These are phyloP conservation scores for Tagetes patula DNA, from an alignment of 129 eudicot genomes.

Conservation along the genomic window DNA sequence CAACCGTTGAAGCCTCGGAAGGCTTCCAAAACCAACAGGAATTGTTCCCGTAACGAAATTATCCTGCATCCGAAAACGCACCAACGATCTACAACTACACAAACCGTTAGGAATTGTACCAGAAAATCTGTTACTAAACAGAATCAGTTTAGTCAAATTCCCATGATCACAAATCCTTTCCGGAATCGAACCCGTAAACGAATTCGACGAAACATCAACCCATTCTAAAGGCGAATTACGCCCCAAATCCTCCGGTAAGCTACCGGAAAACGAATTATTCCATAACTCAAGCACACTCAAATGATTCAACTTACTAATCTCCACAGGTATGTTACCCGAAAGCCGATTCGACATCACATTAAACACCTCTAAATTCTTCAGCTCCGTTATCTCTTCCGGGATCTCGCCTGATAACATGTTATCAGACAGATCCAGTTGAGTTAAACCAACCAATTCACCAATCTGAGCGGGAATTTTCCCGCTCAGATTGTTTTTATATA, in stretches of 20 bases:
- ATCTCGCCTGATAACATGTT: slow-evolving; percentile 77
- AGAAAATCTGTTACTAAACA: slow-evolving; percentile 64
- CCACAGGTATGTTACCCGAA: slow-evolving; percentile 56
- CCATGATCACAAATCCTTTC: slow-evolving; percentile 57
- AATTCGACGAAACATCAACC: slow-evolving; percentile 84
- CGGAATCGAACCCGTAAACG: slow-evolving; percentile 71
- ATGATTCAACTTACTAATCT: slow-evolving; percentile 43
- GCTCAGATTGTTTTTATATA: slow-evolving; percentile 63
- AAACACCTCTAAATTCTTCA: slow-evolving; percentile 67
- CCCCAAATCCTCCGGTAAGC: slow-evolving; percentile 70
- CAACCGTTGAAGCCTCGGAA: slow-evolving; percentile 64
- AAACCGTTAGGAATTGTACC: slow-evolving; percentile 64
- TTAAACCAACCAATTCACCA: slow-evolving; percentile 50
- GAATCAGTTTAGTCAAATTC: slow-evolving; percentile 77
- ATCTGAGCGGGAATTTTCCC: slow-evolving; percentile 66
- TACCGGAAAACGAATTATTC: slow-evolving; percentile 80
- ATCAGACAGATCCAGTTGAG: slow-evolving; percentile 64
- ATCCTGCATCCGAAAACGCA: slow-evolving; percentile 84
- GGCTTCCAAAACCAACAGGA: slow-evolving; percentile 78
- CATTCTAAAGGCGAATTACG: slow-evolving; percentile 62
- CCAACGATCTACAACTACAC: slow-evolving; percentile 54
- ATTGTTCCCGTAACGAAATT: slow-evolving; percentile 67
- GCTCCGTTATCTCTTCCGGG: slow-evolving; percentile 51
- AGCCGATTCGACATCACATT: slow-evolving; percentile 76
- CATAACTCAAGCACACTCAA: slow-evolving; percentile 80